Conservation (phyloP, 2,329 filamentous ascomycete genomes). For the Colletotrichum echinochloae region DNA sequence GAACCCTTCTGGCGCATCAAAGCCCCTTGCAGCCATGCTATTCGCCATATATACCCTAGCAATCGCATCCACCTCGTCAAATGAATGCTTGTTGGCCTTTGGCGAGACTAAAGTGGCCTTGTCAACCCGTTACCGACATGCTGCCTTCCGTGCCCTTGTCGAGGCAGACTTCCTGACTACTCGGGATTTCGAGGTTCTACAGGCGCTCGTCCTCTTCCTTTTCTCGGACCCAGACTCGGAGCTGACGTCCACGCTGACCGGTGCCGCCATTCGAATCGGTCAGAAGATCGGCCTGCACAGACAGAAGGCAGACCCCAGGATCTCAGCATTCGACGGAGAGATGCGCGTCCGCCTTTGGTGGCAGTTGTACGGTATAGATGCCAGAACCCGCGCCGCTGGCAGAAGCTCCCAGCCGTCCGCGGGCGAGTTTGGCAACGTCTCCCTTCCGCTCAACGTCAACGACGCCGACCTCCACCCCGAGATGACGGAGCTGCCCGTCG, state of each 20-base stretch:
- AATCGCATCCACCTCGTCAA: conserved; percentile 42
- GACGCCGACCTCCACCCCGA: conserved; percentile 64
- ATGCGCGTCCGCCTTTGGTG: conserved; percentile 48
- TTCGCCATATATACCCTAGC: conserved; percentile 48
- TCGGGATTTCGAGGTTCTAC: conserved; percentile 46
- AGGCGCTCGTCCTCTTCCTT: conserved; percentile 48
- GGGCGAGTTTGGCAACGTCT: conserved; percentile 51
- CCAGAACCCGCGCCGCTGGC: conserved; percentile 35
- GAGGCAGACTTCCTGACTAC: conserved; percentile 47
- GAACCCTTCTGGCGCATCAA: conserved; percentile 40
- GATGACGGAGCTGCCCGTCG: conserved; percentile 59
- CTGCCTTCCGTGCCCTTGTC: conserved; percentile 44
- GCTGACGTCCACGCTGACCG: conserved; percentile 43
- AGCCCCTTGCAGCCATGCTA: conserved; percentile 44
- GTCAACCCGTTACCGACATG: conserved; percentile 44
- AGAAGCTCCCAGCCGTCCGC: conserved; percentile 23
- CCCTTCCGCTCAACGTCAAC: conserved; percentile 67
- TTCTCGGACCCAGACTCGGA: conserved; percentile 47
- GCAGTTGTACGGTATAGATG: conserved; percentile 44
- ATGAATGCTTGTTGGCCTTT: conserved; percentile 41
- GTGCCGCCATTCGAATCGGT: conserved; percentile 43
- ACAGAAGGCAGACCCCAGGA: conserved; percentile 27
- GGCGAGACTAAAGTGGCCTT: conserved; percentile 37
- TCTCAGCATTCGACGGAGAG: conserved; percentile 45
- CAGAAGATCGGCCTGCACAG: conserved; percentile 46